phyloP scores from a whole-genome alignment of 345 rosid genomes.

The Citrus medica region DNA sequence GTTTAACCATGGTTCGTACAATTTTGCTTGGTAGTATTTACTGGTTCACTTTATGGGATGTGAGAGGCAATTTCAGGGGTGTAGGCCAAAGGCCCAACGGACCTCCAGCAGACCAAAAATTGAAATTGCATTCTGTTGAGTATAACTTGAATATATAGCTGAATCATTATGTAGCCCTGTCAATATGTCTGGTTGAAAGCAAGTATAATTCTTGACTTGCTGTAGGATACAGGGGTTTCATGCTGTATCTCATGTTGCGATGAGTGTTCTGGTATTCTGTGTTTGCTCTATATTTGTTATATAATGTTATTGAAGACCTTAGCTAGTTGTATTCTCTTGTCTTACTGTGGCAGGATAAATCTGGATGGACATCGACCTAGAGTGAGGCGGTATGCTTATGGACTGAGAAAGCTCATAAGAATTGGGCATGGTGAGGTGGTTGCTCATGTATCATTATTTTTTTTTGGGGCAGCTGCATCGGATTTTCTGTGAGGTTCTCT shows the following conservation, averaged over 20 bases:
- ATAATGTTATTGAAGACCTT: background rate
- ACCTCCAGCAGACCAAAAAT: background rate
- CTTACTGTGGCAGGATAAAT: constrained; percentile 55
- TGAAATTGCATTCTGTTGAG: background rate
- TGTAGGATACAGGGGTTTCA: background rate
- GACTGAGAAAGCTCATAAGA: constrained; percentile 71
- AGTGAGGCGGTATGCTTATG: constrained; percentile 84
- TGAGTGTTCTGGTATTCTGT: background rate
- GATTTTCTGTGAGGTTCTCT: background rate
- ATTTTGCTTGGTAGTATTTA: background rate
- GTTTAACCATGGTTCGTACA: background rate
- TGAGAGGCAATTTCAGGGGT: background rate
- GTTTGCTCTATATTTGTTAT: background rate
- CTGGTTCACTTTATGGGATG: background rate
- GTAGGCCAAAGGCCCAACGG: background rate
- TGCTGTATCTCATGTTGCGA: background rate
- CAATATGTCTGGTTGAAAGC: background rate
- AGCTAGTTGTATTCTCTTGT: constrained; percentile 9
- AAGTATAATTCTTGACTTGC: background rate
- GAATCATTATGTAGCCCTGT: background rate
- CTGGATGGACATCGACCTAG: constrained; percentile 86
- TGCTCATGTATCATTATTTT: no score
- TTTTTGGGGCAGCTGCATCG: background rate
- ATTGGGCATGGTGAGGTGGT: constrained; percentile 81
- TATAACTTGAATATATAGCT: background rate